phyloP scores from a whole-genome alignment of 2,329 filamentous ascomycete genomes.

The Penicillium sp. region DNA sequence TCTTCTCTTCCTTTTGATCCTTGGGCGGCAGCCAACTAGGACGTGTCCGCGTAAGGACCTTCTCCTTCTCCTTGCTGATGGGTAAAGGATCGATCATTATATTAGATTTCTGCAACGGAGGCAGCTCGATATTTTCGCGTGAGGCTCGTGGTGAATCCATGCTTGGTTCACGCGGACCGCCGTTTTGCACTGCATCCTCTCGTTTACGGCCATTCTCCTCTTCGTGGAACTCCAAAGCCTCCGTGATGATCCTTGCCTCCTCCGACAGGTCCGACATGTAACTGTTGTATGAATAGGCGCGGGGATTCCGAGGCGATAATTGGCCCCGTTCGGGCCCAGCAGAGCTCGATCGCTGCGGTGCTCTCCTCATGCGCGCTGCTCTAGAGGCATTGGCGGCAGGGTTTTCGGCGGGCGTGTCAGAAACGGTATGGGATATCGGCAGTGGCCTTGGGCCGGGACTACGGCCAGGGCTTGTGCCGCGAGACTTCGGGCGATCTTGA shows the following conservation, averaged over 20 bases:
- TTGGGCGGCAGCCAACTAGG: constrained; percentile 68
- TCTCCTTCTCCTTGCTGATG: constrained; percentile 67
- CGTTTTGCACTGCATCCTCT: constrained; percentile 50
- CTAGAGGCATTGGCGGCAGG: constrained; percentile 26
- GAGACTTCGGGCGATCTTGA: constrained; percentile 42
- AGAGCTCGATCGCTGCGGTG: constrained; percentile 35
- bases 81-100: constrained; percentile 67
- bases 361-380: constrained; percentile 32
- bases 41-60: constrained; percentile 64
- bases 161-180: constrained; percentile 39
- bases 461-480: constrained; percentile 43
- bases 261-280: constrained; percentile 59
- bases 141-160: constrained; percentile 40
- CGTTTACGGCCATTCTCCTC: constrained; percentile 48
- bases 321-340: constrained; percentile 45
- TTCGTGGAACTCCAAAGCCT: constrained; percentile 60
- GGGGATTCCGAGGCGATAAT: constrained; percentile 43
- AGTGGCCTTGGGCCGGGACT: constrained; percentile 43
- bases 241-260: constrained; percentile 61
- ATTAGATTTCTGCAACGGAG: constrained; percentile 62
- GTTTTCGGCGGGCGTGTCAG: constrained; percentile 22
- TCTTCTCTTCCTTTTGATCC: constrained; percentile 85
- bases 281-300: constrained; percentile 61
- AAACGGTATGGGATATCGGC: constrained; percentile 43
- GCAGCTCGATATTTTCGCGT: constrained; percentile 51